These are phyloP conservation scores for Nothophytophthora sp. DNA, from an alignment of 352 stramenopile species.

Conservation along the genomic window DNA sequence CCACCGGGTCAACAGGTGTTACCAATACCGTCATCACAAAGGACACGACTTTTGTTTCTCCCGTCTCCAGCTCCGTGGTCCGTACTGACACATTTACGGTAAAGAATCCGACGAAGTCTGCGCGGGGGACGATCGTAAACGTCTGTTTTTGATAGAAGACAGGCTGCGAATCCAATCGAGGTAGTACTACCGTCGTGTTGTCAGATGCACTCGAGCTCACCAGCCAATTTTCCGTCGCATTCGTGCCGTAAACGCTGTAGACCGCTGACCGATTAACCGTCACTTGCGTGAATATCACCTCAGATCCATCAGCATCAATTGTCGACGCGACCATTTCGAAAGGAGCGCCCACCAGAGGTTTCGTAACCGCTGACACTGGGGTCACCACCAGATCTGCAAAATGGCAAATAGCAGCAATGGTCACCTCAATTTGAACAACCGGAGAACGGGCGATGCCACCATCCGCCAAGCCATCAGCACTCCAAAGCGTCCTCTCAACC, in stretches of 20 bases:
- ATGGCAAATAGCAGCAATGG: conserved; percentile 28
- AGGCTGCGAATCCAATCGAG: conserved; percentile 1
- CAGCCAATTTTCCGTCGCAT: conserved; percentile 20
- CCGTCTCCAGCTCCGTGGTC: conserved; percentile 35
- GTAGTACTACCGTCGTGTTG: conserved; percentile 7
- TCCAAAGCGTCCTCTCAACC: conserved; percentile 2
- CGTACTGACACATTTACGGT: conserved; percentile 32
- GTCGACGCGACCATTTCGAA: conserved; percentile 29
- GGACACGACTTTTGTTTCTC: conserved; percentile 18
- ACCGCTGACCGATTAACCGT: conserved; percentile 26
- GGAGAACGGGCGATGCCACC: not conserved
- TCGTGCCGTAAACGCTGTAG: conserved; percentile 14
- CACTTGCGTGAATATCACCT: conserved; percentile 16
- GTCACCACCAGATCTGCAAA: conserved; percentile 11
- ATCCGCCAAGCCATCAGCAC: not conserved
- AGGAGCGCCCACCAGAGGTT: conserved; percentile 17
- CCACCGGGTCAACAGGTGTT: conserved; percentile 25
- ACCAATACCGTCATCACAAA: conserved; percentile 29
- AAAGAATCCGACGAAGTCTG: conserved; percentile 48
- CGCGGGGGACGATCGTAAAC: conserved; percentile 30
- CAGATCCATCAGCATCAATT: conserved; percentile 28
- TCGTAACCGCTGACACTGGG: conserved; percentile 22
- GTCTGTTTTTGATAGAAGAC: conserved; percentile 17
- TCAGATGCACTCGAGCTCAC: not conserved
- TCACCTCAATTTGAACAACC: not conserved